Conservation (phyloP, 345 rosid genomes). For the Syzygium aqueum region DNA sequence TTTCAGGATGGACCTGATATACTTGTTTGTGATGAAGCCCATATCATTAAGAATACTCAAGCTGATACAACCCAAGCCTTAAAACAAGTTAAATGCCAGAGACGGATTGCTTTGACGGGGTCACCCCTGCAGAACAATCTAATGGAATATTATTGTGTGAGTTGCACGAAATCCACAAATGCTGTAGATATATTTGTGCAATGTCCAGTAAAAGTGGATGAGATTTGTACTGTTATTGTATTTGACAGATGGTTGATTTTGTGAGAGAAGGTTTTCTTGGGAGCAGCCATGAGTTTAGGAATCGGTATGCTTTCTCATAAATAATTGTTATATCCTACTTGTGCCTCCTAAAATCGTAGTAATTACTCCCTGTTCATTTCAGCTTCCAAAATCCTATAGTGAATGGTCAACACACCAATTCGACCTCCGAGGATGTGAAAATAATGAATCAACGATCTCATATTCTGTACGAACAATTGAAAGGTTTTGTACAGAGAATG, state of each 20-base stretch:
- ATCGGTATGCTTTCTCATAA: constrained; percentile 56
- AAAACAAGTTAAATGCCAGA: constrained; percentile 93
- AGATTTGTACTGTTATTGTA: neutral
- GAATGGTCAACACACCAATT: constrained; percentile 97
- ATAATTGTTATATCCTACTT: constrained; percentile 4
- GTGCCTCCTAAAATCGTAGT: constrained; percentile 2
- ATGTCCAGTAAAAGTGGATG: neutral
- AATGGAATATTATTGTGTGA: constrained; percentile 98
- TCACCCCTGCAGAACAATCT: constrained; percentile 99
- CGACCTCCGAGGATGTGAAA: constrained; percentile 89
- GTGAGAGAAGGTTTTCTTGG: constrained; percentile 99
- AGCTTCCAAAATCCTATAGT: constrained; percentile 99
- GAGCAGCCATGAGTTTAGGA: constrained; percentile 96
- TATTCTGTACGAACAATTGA: constrained; percentile 89
- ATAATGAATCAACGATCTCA: constrained; percentile 99
- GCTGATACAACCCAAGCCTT: constrained; percentile 98
- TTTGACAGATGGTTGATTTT: constrained; percentile 97
- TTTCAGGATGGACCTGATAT: constrained; percentile 96
- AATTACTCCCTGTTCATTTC: constrained; percentile 16
- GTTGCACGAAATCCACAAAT: constrained; percentile 9
- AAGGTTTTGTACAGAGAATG: constrained; percentile 99
- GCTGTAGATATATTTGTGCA: neutral
- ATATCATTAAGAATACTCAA: constrained; percentile 89
- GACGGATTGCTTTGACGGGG: constrained; percentile 98
- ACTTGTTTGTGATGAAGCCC: constrained; percentile 99